Percentiles rank a stretch among this genome's conserved stretches.
phyloP scores from a whole-genome alignment of 768 basidiomycete species.

The Sarcomyxa edulis region DNA sequence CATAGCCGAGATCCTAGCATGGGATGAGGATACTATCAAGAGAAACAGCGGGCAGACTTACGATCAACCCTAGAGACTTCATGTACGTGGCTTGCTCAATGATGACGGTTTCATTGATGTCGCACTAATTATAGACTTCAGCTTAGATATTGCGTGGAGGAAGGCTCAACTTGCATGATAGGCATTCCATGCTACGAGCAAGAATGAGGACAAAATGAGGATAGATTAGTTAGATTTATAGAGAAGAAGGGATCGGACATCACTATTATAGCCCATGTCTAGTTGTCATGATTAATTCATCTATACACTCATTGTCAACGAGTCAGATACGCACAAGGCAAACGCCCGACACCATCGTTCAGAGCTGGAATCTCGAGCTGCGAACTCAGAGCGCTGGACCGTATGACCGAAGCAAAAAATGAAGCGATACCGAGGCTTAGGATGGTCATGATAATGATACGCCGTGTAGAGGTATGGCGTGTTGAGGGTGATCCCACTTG shows the following conservation, averaged over 20 bases:
- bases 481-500: too few species aligned
- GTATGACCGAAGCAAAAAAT: too few species aligned
- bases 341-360: not conserved
- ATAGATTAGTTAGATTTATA: not conserved
- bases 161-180: slow-evolving; percentile 1
- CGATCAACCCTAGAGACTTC: not conserved
- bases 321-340: slow-evolving; percentile 3
- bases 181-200: slow-evolving; percentile 4
- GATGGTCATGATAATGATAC: too few species aligned
- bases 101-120: slow-evolving; percentile 4
- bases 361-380: not conserved
- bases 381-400: too few species aligned
- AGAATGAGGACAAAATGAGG: not conserved
- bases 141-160: not conserved
- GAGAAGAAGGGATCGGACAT: not conserved
- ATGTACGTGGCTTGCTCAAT: not conserved
- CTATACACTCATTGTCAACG: not conserved
- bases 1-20: slow-evolving; percentile 56
- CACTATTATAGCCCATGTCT: slow-evolving; percentile 3
- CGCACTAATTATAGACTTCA: not conserved
- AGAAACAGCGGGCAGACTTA: too few species aligned
- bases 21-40: too few species aligned
- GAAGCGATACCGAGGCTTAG: too few species aligned
- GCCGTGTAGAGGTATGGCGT: too few species aligned
- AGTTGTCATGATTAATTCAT: not conserved